Evolutionary conservation across 2,329 filamentous ascomycete genomes (phyloP).

Genomic region (Tolypocladium tropicale): DNA sequence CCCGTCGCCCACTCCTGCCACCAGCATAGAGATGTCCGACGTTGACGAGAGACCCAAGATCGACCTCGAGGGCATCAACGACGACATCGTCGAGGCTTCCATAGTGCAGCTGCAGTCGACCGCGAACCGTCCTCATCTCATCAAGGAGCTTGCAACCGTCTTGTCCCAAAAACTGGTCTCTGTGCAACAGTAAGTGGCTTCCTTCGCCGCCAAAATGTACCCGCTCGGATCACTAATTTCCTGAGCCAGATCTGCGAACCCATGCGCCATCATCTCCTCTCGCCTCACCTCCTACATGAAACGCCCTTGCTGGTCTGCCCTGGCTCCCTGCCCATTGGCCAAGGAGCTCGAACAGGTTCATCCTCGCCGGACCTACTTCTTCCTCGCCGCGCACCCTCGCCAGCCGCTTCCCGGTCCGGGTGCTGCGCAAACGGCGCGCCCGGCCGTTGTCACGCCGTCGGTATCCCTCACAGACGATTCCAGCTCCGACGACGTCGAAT

Average conservation of each 20-base stretch:
- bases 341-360: slow-evolving; percentile 91
- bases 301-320: slow-evolving; percentile 68
- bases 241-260: slow-evolving; percentile 74
- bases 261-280: slow-evolving; percentile 89
- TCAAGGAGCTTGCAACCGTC: slow-evolving; percentile 82
- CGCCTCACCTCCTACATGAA: slow-evolving; percentile 84
- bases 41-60: slow-evolving; percentile 16
- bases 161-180: slow-evolving; percentile 67
- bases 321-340: slow-evolving; percentile 74
- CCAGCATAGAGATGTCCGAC: slow-evolving; percentile 17
- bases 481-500: slow-evolving; percentile 60
- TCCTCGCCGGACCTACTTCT: slow-evolving; percentile 93
- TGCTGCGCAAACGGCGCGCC: slow-evolving; percentile 16
- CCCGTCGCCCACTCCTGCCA: slow-evolving; percentile 23
- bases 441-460: slow-evolving; percentile 69
- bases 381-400: slow-evolving; percentile 77
- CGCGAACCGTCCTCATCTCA: slow-evolving; percentile 83
- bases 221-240: slow-evolving; percentile 15
- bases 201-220: slow-evolving; percentile 7
- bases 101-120: slow-evolving; percentile 83
- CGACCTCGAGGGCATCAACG: slow-evolving; percentile 76
- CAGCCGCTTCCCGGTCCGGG: slow-evolving; percentile 58
- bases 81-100: slow-evolving; percentile 89
- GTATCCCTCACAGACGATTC: slow-evolving; percentile 49
- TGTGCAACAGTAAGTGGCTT: slow-evolving; percentile 73